phyloP scores from a whole-genome alignment of 2,329 filamentous ascomycete species.

The Fusarium keratoplasticum region DNA sequence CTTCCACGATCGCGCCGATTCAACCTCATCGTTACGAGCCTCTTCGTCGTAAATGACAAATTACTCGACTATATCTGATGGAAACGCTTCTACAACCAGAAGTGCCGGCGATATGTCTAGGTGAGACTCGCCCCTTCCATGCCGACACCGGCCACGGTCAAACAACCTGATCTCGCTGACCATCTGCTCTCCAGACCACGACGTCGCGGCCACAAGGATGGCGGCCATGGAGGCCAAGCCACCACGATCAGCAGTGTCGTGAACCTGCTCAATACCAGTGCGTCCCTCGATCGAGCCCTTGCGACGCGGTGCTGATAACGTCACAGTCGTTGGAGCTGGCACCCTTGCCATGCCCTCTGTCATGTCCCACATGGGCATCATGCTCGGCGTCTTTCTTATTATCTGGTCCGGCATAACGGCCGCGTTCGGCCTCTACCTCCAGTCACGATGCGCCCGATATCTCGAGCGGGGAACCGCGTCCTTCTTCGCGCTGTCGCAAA shows the following conservation, averaged over 20 bases:
- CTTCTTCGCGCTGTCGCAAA: conserved; percentile 96
- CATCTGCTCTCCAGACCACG: conserved; percentile 58
- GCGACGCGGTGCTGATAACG: conserved; percentile 27
- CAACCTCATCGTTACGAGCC: neutral
- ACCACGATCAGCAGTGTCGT: conserved; percentile 92
- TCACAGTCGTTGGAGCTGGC: conserved; percentile 87
- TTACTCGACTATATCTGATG: conserved; percentile 65
- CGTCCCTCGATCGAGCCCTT: conserved; percentile 42
- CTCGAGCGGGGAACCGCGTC: conserved; percentile 88
- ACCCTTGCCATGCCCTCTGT: conserved; percentile 96
- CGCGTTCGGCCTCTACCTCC: conserved; percentile 93
- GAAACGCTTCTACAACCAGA: conserved; percentile 54
- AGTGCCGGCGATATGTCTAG: conserved; percentile 62
- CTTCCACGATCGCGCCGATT: conserved; percentile 22
- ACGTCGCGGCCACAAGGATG: conserved; percentile 76
- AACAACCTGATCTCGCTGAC: conserved; percentile 25
- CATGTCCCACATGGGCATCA: conserved; percentile 94
- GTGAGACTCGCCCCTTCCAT: conserved; percentile 46
- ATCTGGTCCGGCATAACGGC: conserved; percentile 91
- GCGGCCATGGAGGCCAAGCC: conserved; percentile 77
- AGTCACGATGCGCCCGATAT: conserved; percentile 92
- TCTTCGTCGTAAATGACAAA: conserved; percentile 60
- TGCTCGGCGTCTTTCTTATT: conserved; percentile 85
- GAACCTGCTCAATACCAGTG: conserved; percentile 97
- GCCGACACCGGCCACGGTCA: conserved; percentile 14